Conservation (phyloP, 2,329 filamentous ascomycete species). For the Sarocladium strictum region DNA sequence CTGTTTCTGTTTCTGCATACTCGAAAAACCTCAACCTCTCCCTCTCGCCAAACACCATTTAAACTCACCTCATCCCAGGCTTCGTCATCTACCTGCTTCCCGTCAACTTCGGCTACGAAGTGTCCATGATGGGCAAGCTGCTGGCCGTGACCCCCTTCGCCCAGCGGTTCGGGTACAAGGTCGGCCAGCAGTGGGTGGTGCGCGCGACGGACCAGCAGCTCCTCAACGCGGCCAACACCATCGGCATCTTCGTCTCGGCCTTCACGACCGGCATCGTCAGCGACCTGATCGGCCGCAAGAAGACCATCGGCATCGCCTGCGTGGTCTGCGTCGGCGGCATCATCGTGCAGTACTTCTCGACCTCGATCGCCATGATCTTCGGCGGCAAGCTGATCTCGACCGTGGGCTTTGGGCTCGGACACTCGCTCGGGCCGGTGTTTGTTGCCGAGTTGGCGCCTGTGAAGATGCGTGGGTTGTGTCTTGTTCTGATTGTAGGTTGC, state of each 20-base stretch:
- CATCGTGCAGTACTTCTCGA: constrained; percentile 19
- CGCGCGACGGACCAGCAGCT: constrained; percentile 23
- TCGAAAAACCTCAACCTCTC: no score
- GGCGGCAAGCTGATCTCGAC: constrained; percentile 23
- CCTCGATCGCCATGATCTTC: constrained; percentile 20
- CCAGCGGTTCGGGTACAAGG: constrained; percentile 18
- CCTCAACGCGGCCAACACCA: constrained; percentile 22
- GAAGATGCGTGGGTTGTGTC: constrained; percentile 23
- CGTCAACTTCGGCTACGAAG: constrained; percentile 25
- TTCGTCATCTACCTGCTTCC: constrained; percentile 22
- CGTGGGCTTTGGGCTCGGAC: constrained; percentile 24
- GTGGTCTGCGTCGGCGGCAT: constrained; percentile 19
- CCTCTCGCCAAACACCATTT: background rate
- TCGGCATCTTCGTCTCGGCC: constrained; percentile 23
- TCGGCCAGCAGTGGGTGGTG: constrained; percentile 15
- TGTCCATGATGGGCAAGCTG: constrained; percentile 22
- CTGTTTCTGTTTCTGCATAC: no score
- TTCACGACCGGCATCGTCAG: constrained; percentile 21
- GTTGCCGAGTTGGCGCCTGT: constrained; percentile 26
- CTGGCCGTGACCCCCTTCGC: constrained; percentile 23
- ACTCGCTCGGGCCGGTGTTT: constrained; percentile 24
- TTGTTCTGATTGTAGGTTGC: constrained; percentile 20
- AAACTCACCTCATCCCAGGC: no score
- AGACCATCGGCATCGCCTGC: constrained; percentile 19
- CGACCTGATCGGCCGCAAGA: constrained; percentile 21